Evolutionary conservation across 139 green algal species (phyloP).

Genomic region (Spirogloea muscicola): DNA sequence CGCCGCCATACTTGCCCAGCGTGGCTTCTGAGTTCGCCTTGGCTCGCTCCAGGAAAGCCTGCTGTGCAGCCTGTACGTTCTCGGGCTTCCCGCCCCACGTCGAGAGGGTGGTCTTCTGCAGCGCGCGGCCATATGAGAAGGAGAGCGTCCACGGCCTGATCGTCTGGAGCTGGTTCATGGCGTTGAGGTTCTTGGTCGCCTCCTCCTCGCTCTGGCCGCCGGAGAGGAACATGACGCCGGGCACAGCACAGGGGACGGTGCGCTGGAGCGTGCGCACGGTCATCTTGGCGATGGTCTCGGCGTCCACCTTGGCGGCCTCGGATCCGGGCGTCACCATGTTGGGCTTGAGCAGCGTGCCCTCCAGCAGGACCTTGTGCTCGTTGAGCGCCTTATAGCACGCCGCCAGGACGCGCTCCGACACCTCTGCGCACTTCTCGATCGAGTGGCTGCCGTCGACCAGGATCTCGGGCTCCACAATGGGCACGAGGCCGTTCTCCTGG

Average conservation of each 20-base stretch:
- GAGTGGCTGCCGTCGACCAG: conserved; percentile 85
- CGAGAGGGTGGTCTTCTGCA: conserved; percentile 63
- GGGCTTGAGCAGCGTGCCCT: conserved; percentile 85
- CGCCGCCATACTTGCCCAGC: conserved; percentile 88
- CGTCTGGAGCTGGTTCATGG: conserved; percentile 61
- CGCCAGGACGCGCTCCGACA: conserved; percentile 55
- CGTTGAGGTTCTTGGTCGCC: conserved; percentile 79
- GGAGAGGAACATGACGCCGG: conserved; percentile 82
- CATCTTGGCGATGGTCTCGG: conserved; percentile 62
- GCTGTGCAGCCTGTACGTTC: conserved; percentile 82
- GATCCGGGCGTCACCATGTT: conserved; percentile 79
- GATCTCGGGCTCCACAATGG: conserved; percentile 95
- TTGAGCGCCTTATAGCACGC: conserved; percentile 47
- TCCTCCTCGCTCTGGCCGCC: conserved; percentile 81
- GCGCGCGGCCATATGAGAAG: conserved; percentile 88
- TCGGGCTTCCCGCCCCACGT: conserved; percentile 70
- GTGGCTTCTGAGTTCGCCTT: conserved; percentile 92
- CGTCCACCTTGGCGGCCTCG: conserved; percentile 25
- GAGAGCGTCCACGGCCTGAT: conserved; percentile 78
- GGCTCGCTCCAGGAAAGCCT: conserved; percentile 82
- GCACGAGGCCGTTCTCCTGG: conserved; percentile 77
- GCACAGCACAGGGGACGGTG: conserved; percentile 75
- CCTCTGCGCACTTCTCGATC: conserved; percentile 60
- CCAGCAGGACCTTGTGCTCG: conserved; percentile 56
- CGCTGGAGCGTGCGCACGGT: conserved; percentile 78